phyloP scores from a whole-genome alignment of 1,284 basidiomycete species.

The Leccinum griseonigrum region DNA sequence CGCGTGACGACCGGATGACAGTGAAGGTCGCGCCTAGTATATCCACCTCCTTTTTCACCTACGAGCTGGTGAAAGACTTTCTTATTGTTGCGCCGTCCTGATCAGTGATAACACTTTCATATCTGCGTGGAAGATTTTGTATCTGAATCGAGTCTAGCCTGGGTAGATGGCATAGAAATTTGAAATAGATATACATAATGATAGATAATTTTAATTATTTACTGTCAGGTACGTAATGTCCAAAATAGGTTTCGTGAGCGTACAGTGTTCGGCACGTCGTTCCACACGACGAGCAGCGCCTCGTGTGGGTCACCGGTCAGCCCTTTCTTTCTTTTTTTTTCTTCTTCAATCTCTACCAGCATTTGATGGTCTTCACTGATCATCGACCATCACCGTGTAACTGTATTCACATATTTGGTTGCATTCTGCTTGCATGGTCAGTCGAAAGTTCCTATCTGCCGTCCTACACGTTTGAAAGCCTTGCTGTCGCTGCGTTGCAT shows the following conservation, averaged over 20 bases:
- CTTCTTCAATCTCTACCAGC: not conserved
- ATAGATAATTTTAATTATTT: slow-evolving; percentile 10
- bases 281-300: slow-evolving; percentile 19
- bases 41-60: slow-evolving; percentile 81
- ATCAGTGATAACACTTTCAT: not conserved
- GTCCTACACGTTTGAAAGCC: slow-evolving; percentile 32
- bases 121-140: not conserved
- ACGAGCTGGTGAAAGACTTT: slow-evolving; percentile 58
- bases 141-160: not conserved
- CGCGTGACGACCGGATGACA: slow-evolving; percentile 31
- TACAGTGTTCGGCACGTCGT: slow-evolving; percentile 7
- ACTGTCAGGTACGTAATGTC: not conserved
- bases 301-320: slow-evolving; percentile 10
- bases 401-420: slow-evolving; percentile 5
- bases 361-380: slow-evolving; percentile 30
- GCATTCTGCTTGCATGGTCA: slow-evolving; percentile 22
- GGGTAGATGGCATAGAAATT: not conserved
- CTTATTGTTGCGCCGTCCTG: slow-evolving; percentile 20
- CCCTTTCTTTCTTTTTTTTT: slow-evolving; percentile 13
- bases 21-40: slow-evolving; percentile 92
- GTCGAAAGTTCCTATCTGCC: slow-evolving; percentile 12
- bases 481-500: slow-evolving; percentile 39
- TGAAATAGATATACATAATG: slow-evolving; percentile 5
- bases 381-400: slow-evolving; percentile 13
- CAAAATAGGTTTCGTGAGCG: slow-evolving; percentile 10